phyloP scores from a whole-genome alignment of 345 rosid genomes.

The Toxicodendron radicans region DNA sequence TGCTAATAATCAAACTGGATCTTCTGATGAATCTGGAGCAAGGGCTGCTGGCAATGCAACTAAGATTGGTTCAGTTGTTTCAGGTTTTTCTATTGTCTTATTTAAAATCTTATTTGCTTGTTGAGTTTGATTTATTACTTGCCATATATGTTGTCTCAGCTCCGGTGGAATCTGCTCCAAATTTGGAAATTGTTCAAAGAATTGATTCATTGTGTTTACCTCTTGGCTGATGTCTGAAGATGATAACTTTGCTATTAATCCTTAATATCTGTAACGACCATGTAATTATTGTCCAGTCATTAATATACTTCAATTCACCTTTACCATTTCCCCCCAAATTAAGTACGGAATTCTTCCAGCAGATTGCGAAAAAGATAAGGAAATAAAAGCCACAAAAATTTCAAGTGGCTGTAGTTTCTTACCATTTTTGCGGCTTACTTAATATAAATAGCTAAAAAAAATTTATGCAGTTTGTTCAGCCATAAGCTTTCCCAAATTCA shows the following conservation, averaged over 20 bases:
- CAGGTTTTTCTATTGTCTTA: constrained; percentile 42
- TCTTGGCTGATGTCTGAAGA: constrained; percentile 4
- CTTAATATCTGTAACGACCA: neutral
- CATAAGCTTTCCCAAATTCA: neutral
- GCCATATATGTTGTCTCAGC: neutral
- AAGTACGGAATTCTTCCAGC: neutral
- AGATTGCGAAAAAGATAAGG: neutral
- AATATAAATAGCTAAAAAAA: neutral
- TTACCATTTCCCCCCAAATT: neutral
- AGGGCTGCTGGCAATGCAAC: constrained; percentile 23
- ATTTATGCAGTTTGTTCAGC: neutral
- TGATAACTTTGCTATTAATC: constrained; percentile 8
- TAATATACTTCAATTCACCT: neutral
- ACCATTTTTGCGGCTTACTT: neutral
- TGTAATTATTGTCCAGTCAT: neutral
- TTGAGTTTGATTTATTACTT: constrained; percentile 9
- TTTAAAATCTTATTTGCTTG: neutral
- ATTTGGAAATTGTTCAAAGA: neutral
- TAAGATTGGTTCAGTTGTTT: constrained; percentile 36
- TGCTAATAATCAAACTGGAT: no score
- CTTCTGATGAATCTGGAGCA: constrained; percentile 22
- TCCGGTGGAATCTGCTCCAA: neutral
- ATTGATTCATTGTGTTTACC: constrained; percentile 7
- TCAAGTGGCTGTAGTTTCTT: neutral
- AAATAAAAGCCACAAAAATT: neutral